Conservation (phyloP, 495 filamentous ascomycete genomes). For the Entonaema liquescens region DNA sequence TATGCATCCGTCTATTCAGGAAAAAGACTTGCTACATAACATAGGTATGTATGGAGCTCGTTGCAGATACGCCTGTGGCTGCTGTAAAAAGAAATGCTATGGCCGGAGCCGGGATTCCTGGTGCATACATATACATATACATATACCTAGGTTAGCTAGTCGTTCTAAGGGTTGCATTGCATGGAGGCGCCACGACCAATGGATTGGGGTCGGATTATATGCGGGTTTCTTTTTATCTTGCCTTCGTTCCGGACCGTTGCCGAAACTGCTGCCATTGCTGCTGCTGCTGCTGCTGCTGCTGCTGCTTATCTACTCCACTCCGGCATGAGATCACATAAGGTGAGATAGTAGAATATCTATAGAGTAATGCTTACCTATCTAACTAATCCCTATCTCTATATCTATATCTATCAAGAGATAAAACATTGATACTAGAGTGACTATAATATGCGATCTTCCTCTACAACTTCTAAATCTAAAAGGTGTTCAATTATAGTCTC, state of each 20-base stretch:
- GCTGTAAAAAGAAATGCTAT: neutral
- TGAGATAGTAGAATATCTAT: slow-evolving; percentile 1
- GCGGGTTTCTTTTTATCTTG: slow-evolving; percentile 11
- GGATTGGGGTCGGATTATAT: neutral
- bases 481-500: neutral
- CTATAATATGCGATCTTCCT: neutral
- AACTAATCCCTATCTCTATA: neutral
- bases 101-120: slow-evolving; percentile 18
- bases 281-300: neutral
- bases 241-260: slow-evolving; percentile 24
- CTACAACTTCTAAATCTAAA: neutral
- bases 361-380: neutral
- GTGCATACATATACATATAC: too few relatives aligned
- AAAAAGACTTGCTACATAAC: neutral
- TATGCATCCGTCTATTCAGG: neutral
- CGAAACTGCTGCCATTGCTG: neutral
- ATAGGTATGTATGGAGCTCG: neutral
- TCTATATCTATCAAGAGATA: neutral
- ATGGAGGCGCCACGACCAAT: slow-evolving; percentile 16
- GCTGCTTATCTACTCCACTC: slow-evolving; percentile 32
- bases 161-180: neutral
- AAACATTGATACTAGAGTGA: neutral
- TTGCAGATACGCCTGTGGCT: neutral
- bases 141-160: too few relatives aligned
- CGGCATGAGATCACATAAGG: slow-evolving; percentile 7